Evolutionary conservation across 805 yeast species (phyloP).

Genomic region (Yarrowia bubula): DNA sequence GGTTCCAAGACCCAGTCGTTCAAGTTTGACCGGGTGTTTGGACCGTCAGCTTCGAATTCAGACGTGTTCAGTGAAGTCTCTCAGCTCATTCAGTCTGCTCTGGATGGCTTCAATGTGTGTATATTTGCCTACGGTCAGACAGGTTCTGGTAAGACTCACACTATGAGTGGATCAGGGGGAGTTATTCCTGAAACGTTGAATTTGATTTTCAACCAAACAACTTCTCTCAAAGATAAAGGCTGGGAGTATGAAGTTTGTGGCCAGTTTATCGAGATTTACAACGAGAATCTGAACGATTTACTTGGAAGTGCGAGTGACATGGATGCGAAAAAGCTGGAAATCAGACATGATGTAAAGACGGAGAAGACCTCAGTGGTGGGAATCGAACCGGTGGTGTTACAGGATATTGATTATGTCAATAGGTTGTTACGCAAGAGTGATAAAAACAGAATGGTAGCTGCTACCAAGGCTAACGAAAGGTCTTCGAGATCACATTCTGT

Average conservation of each 20-base stretch:
- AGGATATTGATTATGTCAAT: slow-evolving; percentile 50
- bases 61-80: slow-evolving; percentile 81
- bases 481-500: slow-evolving; percentile 93
- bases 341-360: slow-evolving; percentile 60
- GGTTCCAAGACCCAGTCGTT: slow-evolving; percentile 44
- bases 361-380: slow-evolving; percentile 63
- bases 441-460: slow-evolving; percentile 68
- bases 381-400: slow-evolving; percentile 50
- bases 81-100: slow-evolving; percentile 77
- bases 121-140: slow-evolving; percentile 98
- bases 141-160: slow-evolving; percentile 89
- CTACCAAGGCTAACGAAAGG: slow-evolving; percentile 74
- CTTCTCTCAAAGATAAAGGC: slow-evolving; percentile 50
- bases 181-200: slow-evolving; percentile 74
- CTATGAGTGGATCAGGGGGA: slow-evolving; percentile 77
- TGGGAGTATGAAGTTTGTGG: slow-evolving; percentile 66
- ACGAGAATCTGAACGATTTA: slow-evolving; percentile 74
- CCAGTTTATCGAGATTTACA: slow-evolving; percentile 85
- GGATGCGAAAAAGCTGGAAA: slow-evolving; percentile 52
- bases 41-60: slow-evolving; percentile 49
- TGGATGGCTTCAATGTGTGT: slow-evolving; percentile 89
- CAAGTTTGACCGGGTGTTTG: slow-evolving; percentile 77
- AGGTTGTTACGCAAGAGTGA: slow-evolving; percentile 54
- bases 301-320: slow-evolving; percentile 31
- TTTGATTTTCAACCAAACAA: slow-evolving; percentile 63